These are phyloP conservation scores for Ogataea nakhonphanomensis DNA, from an alignment of 805 yeast genomes.

Conservation along the genomic window DNA sequence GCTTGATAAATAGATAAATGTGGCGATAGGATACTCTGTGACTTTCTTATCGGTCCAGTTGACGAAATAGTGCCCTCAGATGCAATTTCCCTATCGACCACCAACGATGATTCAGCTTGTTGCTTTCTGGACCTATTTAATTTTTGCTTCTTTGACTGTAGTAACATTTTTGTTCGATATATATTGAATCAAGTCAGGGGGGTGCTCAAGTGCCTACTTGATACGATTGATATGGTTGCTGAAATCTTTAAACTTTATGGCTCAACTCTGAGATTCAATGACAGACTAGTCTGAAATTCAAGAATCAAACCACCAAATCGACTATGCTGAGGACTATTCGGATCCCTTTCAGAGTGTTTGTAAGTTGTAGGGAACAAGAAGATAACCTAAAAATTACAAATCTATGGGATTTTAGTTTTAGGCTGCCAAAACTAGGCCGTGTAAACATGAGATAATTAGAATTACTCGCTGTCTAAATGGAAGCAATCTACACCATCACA, in stretches of 20 bases:
- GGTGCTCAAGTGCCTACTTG: background rate
- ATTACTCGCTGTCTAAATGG: no score
- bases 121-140: slow-evolving; percentile 8
- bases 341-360: slow-evolving; percentile 4
- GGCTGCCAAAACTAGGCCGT: slow-evolving; percentile 4
- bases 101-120: slow-evolving; percentile 1
- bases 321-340: no score
- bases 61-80: slow-evolving; percentile 5
- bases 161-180: slow-evolving; percentile 7
- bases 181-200: background rate
- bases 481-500: no score
- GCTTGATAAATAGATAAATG: slow-evolving; percentile 33
- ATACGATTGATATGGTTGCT: background rate
- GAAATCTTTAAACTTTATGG: no score
- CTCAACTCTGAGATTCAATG: no score
- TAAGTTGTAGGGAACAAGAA: slow-evolving; percentile 6
- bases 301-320: no score
- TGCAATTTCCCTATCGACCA: background rate
- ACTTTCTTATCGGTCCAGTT: slow-evolving; percentile 9
- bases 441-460: background rate
- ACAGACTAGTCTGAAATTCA: no score
- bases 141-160: slow-evolving; percentile 14
- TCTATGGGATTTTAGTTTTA: background rate
- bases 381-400: slow-evolving; percentile 6
- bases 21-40: slow-evolving; percentile 27